Percentiles rank a stretch among this genome's conserved stretches.
Conservation (phyloP, 1,284 basidiomycete species). For the Ustilago xerochloae region DNA sequence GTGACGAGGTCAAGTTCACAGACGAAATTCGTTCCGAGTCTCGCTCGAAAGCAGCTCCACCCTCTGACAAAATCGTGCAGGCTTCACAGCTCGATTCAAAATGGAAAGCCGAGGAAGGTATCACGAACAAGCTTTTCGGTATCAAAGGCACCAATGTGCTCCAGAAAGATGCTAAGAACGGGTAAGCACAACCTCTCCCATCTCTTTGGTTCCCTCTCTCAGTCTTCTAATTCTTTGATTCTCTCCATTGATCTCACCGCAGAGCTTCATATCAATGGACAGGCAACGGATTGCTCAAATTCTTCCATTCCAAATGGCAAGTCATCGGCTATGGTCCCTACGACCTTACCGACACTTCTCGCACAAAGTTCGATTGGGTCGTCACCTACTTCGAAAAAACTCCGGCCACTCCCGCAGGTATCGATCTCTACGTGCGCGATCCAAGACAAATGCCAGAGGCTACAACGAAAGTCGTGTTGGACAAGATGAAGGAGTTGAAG, state of each 20-base stretch:
- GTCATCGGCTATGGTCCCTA: slow-evolving; percentile 49
- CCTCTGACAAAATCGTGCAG: slow-evolving; percentile 2
- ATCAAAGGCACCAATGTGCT: slow-evolving; percentile 50
- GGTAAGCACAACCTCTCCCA: slow-evolving; percentile 14
- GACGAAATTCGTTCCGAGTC: slow-evolving; percentile 49
- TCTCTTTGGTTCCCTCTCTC: background rate
- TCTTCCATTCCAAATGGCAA: slow-evolving; percentile 53
- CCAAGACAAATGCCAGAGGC: slow-evolving; percentile 30
- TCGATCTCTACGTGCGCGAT: slow-evolving; percentile 46
- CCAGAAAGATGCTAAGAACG: slow-evolving; percentile 45
- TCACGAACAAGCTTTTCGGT: slow-evolving; percentile 42
- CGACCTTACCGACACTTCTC: slow-evolving; percentile 35
- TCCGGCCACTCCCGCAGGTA: slow-evolving; percentile 35
- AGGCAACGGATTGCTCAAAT: slow-evolving; percentile 38
- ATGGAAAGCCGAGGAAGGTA: slow-evolving; percentile 37
- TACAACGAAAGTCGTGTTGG: slow-evolving; percentile 26
- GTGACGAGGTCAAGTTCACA: slow-evolving; percentile 35
- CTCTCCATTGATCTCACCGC: background rate
- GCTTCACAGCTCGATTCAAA: slow-evolving; percentile 14
- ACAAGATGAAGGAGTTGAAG: slow-evolving; percentile 29
- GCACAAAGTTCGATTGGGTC: slow-evolving; percentile 41
- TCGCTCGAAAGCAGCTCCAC: slow-evolving; percentile 20
- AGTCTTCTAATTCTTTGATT: background rate
- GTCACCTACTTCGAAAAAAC: slow-evolving; percentile 55
- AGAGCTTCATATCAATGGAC: slow-evolving; percentile 51